A percentile compares a stretch with the other conserved stretches of the same genome.
phyloP scores from a whole-genome alignment of 2,329 filamentous ascomycete genomes.

The Paramyrothecium sp. region DNA sequence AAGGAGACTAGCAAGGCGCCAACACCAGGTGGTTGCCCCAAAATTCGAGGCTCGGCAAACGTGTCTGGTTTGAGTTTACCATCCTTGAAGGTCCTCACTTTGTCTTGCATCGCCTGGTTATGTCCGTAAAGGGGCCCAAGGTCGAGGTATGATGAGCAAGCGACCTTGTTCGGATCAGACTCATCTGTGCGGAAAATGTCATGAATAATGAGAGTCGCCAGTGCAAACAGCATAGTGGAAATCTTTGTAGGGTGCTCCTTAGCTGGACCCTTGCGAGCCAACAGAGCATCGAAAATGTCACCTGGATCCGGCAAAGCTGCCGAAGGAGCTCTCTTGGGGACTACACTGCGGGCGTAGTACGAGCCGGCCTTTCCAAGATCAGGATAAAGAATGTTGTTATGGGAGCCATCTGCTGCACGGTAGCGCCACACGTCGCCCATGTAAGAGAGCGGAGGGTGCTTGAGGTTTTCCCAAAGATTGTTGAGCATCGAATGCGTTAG shows the following conservation, averaged over 20 bases:
- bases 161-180: conserved; percentile 21
- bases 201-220: conserved; percentile 51
- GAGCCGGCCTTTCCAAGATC: conserved; percentile 26
- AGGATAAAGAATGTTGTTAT: conserved; percentile 24
- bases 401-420: conserved; percentile 23
- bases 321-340: conserved; percentile 17
- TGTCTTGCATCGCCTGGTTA: conserved; percentile 27
- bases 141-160: conserved; percentile 46
- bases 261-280: conserved; percentile 19
- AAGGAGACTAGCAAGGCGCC: conserved; percentile 69
- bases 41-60: conserved; percentile 63
- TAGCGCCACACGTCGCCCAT: conserved; percentile 21
- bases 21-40: conserved; percentile 67
- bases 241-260: conserved; percentile 38
- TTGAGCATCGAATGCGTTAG: too few relatives aligned
- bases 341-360: conserved; percentile 26
- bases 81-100: conserved; percentile 27
- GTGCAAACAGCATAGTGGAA: conserved; percentile 45
- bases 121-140: conserved; percentile 42
- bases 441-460: conserved; percentile 12
- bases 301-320: conserved; percentile 24
- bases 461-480: background rate
- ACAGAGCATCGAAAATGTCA: conserved; percentile 27
- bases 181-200: conserved; percentile 42
- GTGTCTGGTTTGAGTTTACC: conserved; percentile 52